Evolutionary conservation across 176 grass and related monocot species (phyloP).

Genomic region (Rhynchospora pubera): DNA sequence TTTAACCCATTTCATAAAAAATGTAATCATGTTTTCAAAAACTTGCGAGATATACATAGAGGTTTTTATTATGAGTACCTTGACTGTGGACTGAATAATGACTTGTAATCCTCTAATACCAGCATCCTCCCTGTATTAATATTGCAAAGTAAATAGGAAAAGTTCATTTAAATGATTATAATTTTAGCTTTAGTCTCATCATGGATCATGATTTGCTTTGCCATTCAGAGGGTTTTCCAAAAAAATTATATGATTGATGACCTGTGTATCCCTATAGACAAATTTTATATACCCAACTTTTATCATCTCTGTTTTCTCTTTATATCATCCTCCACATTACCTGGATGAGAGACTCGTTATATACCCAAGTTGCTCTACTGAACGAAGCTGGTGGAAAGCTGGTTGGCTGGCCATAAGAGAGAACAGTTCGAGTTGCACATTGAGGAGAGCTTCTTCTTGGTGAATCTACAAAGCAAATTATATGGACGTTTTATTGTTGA

Average conservation of each 20-base stretch:
- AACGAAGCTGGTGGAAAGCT: constrained; percentile 80
- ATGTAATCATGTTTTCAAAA: no score
- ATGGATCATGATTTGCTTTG: background rate
- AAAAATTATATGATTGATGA: constrained; percentile 2
- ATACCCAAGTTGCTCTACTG: constrained; percentile 95
- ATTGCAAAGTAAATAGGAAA: constrained; percentile 23
- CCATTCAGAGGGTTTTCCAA: background rate
- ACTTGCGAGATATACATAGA: background rate
- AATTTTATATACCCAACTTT: background rate
- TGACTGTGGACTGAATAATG: constrained; percentile 73
- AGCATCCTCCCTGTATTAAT: constrained; percentile 41
- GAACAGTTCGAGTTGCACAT: constrained; percentile 73
- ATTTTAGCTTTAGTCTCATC: background rate
- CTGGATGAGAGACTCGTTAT: constrained; percentile 58
- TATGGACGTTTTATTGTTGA: background rate
- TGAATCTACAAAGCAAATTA: constrained; percentile 43
- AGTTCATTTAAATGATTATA: background rate
- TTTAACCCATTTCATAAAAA: no score
- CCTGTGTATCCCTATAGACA: background rate
- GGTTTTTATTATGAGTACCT: constrained; percentile 34
- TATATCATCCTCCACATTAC: constrained; percentile 20
- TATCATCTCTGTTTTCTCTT: no score
- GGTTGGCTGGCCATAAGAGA: constrained; percentile 65
- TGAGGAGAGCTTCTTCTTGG: constrained; percentile 60
- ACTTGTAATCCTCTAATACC: constrained; percentile 61